Conservation (phyloP, 1,284 basidiomycete species). For the Testicularia cyperi region DNA sequence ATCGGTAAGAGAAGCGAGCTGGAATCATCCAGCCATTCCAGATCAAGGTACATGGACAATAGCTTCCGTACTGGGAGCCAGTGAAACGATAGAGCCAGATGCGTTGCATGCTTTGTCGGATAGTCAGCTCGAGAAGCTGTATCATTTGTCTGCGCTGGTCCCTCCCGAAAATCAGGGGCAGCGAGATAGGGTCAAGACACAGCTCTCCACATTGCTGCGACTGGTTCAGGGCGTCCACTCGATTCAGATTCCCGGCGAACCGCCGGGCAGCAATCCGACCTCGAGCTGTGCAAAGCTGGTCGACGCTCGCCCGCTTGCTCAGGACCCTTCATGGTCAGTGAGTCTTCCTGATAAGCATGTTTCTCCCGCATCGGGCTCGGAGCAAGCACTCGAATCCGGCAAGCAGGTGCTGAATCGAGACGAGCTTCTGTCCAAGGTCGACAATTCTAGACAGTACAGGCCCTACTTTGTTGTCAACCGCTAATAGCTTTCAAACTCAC, state of each 20-base stretch:
- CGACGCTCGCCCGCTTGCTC: constrained; percentile 7
- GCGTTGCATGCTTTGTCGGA: no score
- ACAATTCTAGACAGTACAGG: constrained; percentile 2
- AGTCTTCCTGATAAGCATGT: no score
- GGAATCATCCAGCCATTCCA: constrained; percentile 20
- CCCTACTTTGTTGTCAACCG: constrained; percentile 21
- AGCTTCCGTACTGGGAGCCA: not conserved
- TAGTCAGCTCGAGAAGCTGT: constrained; percentile 22
- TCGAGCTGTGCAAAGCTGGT: no score
- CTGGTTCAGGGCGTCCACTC: constrained; percentile 12
- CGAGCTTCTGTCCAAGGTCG: constrained; percentile 3
- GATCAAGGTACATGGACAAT: constrained; percentile 18
- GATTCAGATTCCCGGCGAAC: not conserved
- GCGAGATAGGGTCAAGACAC: constrained; percentile 6
- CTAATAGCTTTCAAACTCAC: constrained; percentile 3
- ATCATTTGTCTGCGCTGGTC: constrained; percentile 23
- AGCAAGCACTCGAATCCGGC: not conserved
- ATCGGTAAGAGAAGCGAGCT: no score
- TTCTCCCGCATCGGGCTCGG: no score
- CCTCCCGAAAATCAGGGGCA: constrained; percentile 3
- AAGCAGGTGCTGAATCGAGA: constrained; percentile 4
- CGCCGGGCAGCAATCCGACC: not conserved
- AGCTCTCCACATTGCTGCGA: constrained; percentile 10
- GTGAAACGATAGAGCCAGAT: no score
- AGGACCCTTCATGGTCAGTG: constrained; percentile 5